Evolutionary conservation across 2,329 filamentous ascomycete genomes (phyloP), one percentile per base, ranked within the genome.

Genomic region (Aspergillus pseudoterreus): DNA sequence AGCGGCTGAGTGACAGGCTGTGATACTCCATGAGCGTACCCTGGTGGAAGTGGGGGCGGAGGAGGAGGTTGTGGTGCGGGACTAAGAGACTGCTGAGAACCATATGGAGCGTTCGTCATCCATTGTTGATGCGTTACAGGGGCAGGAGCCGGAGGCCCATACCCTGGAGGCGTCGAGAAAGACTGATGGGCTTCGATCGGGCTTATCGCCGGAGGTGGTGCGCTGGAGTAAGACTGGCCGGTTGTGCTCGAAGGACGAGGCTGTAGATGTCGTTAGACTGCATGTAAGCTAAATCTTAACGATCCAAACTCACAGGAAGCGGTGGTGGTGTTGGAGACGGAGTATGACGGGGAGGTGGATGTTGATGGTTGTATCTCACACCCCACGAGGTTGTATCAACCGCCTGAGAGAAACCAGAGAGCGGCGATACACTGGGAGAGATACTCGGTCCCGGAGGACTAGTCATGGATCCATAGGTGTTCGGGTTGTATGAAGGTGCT

Each of bases 361-460:
- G 60, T 36, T 66, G 66, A 45, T 65, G 67, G 51, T 73, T 75
- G 54, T 72, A 76, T 48, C 68, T 68, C 43, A 75, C 73, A 22
- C 74, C 74, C 74, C 74, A 77, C 14, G 60, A 59, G 14, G 68
- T 64, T 12, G 71, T 71, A 56, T 74, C 68, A 19, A 62, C 15
- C 6, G 49, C 52, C 19, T 50, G 33, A 33, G 50, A 41, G 39
- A 42, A 49, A 43, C 47, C 44, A 53, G 58, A 47, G 8, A 53
- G 51, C 5, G 60, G 60, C 21, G 66, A 59, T 10, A 53, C 47
- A 19, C 44, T 58, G 43, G 56, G 32, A n/a, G 47, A 51, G 14
- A 47, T 10, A 32, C 41, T 45, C 9, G 32, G 22, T 5, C 39
- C 30, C 19, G 57, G 43, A 11, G 60, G 27, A 39, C 58, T 58